These are phyloP conservation scores for Blepharisma undulans DNA, from an alignment of 169 alveolate species.

Conservation along the genomic window DNA sequence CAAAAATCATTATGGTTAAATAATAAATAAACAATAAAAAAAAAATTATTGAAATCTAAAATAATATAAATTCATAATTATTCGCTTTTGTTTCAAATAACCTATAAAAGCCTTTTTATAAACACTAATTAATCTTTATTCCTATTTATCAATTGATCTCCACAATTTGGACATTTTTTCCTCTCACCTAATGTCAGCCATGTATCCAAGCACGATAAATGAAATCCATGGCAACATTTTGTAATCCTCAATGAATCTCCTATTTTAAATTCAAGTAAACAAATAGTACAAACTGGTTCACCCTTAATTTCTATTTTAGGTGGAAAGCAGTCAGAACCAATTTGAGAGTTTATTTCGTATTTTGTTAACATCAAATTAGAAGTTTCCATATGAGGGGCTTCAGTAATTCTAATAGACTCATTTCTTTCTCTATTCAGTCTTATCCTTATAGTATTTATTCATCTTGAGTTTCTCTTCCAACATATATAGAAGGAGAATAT, in stretches of 20 bases:
- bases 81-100: no score
- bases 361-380: not conserved
- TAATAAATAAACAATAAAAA: no score
- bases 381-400: not conserved
- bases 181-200: not conserved
- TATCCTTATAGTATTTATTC: not conserved
- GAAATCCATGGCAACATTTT: not conserved
- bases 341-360: not conserved
- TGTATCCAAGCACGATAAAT: not conserved
- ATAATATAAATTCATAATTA: no score
- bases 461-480: not conserved
- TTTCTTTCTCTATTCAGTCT: not conserved
- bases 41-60: no score
- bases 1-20: no score
- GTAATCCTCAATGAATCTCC: not conserved
- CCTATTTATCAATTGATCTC: not conserved
- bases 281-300: not conserved
- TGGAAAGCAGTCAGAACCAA: not conserved
- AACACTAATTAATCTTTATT: no score
- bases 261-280: not conserved
- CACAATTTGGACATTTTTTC: not conserved
- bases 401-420: not conserved
- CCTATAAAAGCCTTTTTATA: no score
- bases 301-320: not conserved
- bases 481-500: not conserved